Conservation (phyloP, 192 early-diverging fungal species). For the Neocallimastix lanati region DNA sequence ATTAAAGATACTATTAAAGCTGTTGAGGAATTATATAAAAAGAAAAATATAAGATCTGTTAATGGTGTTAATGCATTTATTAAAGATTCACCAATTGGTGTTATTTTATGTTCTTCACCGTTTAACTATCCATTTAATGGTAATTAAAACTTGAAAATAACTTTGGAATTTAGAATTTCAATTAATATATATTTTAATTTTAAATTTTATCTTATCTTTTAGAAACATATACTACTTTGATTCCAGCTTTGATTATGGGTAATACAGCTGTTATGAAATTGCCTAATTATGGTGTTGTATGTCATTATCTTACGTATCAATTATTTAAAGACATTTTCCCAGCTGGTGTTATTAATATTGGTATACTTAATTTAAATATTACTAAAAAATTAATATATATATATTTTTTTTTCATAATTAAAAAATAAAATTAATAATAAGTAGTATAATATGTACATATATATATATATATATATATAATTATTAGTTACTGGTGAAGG, state of each 20-base stretch:
- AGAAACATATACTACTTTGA: background rate
- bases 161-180: no score
- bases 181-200: no score
- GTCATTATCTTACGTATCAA: slow-evolving; percentile 1
- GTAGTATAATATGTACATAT: no score
- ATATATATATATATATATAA: no score
- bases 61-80: background rate
- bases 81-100: background rate
- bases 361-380: background rate
- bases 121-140: slow-evolving; percentile 2
- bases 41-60: background rate
- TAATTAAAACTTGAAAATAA: background rate
- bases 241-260: slow-evolving; percentile 3
- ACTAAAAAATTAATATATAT: no score
- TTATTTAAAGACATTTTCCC: slow-evolving; percentile 2
- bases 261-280: slow-evolving; percentile 1
- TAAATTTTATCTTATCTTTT: background rate
- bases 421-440: no score
- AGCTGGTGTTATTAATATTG: background rate
- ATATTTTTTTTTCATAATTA: no score
- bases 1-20: background rate
- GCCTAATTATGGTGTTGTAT: background rate
- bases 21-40: background rate
- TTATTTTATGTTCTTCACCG: background rate
- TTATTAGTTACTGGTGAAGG: background rate